These are phyloP conservation scores for Lanmaoa pseudosensibilis DNA, from an alignment of 768 basidiomycete species.

Conservation along the genomic window DNA sequence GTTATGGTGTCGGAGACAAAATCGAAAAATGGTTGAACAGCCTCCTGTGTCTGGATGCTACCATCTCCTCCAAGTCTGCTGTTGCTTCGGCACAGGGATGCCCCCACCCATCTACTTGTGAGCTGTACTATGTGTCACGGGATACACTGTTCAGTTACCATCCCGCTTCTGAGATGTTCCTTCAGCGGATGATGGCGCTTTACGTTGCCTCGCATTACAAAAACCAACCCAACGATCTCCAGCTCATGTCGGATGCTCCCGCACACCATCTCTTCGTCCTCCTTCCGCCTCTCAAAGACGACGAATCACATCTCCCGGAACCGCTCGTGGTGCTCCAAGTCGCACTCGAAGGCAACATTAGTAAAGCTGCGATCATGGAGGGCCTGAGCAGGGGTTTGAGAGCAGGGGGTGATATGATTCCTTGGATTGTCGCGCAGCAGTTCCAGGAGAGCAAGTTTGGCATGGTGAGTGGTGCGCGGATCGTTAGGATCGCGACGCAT, in stretches of 20 bases:
- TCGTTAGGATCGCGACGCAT: constrained; percentile 93
- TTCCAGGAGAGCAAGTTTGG: constrained; percentile 97
- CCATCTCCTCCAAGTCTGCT: constrained; percentile 50
- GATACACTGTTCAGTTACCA: constrained; percentile 98
- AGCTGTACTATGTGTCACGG: constrained; percentile 92
- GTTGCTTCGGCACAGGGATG: constrained; percentile 61
- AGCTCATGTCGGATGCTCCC: constrained; percentile 94
- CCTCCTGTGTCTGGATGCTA: constrained; percentile 88
- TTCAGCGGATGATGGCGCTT: constrained; percentile 97
- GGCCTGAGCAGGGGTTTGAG: constrained; percentile 80
- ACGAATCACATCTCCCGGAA: constrained; percentile 88
- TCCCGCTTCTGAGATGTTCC: constrained; percentile 94
- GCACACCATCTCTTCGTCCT: constrained; percentile 97
- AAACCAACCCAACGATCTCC: constrained; percentile 98
- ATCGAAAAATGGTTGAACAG: constrained; percentile 94
- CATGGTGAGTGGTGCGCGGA: constrained; percentile 81
- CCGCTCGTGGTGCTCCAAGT: constrained; percentile 96
- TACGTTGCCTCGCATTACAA: constrained; percentile 99
- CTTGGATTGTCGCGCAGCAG: constrained; percentile 93
- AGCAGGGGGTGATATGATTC: constrained; percentile 95
- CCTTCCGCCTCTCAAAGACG: constrained; percentile 86
- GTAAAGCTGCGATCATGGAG: constrained; percentile 81
- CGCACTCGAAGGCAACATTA: constrained; percentile 92
- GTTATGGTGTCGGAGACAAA: constrained; percentile 82
- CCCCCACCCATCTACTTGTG: constrained; percentile 91